Base-by-base conservation (phyloP, 345 rosid genomes). In the Lepidium aucheri region DNA sequence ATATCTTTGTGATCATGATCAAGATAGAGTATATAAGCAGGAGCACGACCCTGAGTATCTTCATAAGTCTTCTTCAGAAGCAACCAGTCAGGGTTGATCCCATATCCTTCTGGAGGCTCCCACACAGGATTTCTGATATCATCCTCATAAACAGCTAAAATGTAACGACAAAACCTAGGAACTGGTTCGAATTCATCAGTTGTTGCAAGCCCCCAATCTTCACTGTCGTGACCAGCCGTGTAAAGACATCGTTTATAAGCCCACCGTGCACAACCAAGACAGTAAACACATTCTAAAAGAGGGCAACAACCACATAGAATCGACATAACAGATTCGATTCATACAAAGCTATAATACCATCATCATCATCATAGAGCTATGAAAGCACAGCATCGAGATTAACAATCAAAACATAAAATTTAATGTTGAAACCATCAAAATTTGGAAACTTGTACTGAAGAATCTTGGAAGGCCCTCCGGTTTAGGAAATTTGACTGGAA, bases 251-350 rank as follows among this genome's bases (percentile, higher is more conserved):
- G 81, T 77, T 90, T 90, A 85, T 96, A 94, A 22, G 86, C 96
- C 99, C 99, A 94, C 9, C 96, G 95, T 6, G 92, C 87, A 63
- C 99, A 90, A n/a, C 95, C 97, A 44, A 90, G 82, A 63, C 99
- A 94, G 77, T 88, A 90, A 3, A 94, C 95, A 32, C 97, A 86
- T 78, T 94, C 97, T 3, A 94, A 88, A 53, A 94, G 79, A 39
- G 97, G 99, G 61, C 77, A 74, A 53, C 85, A 45, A 50, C 99
- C 96, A 55, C 96, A 94, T 61, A 90, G 0, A 52, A 88, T 78
- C 38, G 95, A 94, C 99, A 93, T 93, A 16, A 68, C 39, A 52
- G 39, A 26, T 9, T 64, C 7, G 18, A 60, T 11, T 41, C 74
- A 15, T 44, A 62, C 46, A 61, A 22, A 38, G 44, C 26, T 53